phyloP scores from a whole-genome alignment of 2,329 filamentous ascomycete species.

The Alternaria triticimaculans region DNA sequence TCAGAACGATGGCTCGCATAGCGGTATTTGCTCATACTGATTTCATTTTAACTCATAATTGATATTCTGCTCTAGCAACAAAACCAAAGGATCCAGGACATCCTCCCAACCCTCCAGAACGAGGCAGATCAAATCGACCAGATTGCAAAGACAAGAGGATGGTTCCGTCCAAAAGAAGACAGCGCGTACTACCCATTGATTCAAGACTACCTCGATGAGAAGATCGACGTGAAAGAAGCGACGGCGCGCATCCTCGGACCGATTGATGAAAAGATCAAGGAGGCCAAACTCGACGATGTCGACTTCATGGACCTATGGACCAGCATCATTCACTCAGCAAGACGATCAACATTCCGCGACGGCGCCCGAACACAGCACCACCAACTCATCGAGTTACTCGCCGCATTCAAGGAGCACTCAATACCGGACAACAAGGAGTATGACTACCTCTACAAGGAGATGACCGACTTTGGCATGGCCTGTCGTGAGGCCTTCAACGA shows the following conservation, averaged over 20 bases:
- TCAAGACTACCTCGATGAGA: constrained; percentile 31
- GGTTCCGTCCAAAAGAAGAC: constrained; percentile 35
- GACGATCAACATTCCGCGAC: constrained; percentile 27
- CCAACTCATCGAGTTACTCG: constrained; percentile 30
- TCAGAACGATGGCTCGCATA: constrained; percentile 12
- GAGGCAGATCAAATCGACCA: constrained; percentile 35
- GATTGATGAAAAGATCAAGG: constrained; percentile 36
- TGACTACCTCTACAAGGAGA: constrained; percentile 24
- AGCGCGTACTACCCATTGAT: constrained; percentile 31
- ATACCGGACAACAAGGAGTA: constrained; percentile 27
- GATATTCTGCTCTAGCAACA: constrained; percentile 20
- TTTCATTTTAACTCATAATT: neutral
- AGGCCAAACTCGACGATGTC: constrained; percentile 23
- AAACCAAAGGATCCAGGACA: constrained; percentile 24
- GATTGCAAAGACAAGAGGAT: constrained; percentile 38
- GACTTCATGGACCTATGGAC: constrained; percentile 38
- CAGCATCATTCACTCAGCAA: constrained; percentile 41
- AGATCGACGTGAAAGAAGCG: constrained; percentile 19
- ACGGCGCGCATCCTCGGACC: constrained; percentile 26
- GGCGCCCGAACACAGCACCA: constrained; percentile 9
- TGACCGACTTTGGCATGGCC: constrained; percentile 33
- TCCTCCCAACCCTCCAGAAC: constrained; percentile 20
- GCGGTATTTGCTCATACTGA: constrained; percentile 5
- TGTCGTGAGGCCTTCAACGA: constrained; percentile 43
- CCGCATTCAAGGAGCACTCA: constrained; percentile 33